phyloP scores from a whole-genome alignment of 805 yeast species.

The Danielozyma ontarioensis region DNA sequence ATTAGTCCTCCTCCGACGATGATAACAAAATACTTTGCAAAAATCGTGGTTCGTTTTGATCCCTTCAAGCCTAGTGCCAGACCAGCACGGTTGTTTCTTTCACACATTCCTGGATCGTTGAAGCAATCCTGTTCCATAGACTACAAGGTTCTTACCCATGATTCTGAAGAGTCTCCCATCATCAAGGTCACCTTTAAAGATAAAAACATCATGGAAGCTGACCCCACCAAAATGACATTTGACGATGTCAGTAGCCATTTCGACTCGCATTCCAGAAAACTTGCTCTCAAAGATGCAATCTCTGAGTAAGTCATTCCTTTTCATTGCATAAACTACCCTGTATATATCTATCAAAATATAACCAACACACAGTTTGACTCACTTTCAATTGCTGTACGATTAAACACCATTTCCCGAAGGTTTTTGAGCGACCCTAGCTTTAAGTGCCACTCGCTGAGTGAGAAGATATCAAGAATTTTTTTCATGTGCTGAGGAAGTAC shows the following conservation, averaged over 20 bases:
- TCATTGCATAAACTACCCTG: too few relatives aligned
- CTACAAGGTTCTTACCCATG: constrained; percentile 51
- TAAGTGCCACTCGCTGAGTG: neutral
- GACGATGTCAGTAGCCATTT: constrained; percentile 61
- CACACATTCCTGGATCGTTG: constrained; percentile 74
- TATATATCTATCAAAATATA: too few relatives aligned
- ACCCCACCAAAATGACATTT: constrained; percentile 54
- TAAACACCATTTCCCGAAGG: too few relatives aligned
- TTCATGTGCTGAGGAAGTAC: neutral
- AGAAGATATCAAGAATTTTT: neutral
- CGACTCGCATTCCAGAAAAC: constrained; percentile 77
- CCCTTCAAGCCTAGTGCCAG: constrained; percentile 74
- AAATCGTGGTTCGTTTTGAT: constrained; percentile 70
- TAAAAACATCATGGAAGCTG: constrained; percentile 61
- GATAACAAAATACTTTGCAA: constrained; percentile 88
- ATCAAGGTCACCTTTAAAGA: constrained; percentile 77
- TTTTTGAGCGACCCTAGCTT: neutral
- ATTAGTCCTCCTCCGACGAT: too few relatives aligned
- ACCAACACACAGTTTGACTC: too few relatives aligned
- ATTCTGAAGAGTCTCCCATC: constrained; percentile 42
- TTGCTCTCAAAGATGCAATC: constrained; percentile 71
- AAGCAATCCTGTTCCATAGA: constrained; percentile 56
- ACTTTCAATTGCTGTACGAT: too few relatives aligned
- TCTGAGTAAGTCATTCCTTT: constrained; percentile 16
- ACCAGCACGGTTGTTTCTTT: constrained; percentile 71